phyloP scores from a whole-genome alignment of 2,329 filamentous ascomycete genomes.

The Fusarium longipes region DNA sequence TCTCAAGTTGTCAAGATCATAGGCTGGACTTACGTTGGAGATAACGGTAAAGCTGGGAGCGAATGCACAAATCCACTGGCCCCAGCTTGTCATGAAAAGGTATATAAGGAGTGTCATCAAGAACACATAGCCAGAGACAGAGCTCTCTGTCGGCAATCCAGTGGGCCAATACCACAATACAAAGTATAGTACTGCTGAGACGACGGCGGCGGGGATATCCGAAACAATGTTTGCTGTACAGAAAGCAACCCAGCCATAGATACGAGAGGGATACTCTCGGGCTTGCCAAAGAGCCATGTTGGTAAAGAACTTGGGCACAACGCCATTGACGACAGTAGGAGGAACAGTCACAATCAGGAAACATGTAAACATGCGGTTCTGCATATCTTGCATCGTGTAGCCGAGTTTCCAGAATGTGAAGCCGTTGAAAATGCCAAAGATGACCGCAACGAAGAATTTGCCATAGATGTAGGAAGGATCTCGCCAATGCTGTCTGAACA shows the following conservation, averaged over 20 bases:
- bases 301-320: conserved; percentile 81
- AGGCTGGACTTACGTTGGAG: conserved; percentile 63
- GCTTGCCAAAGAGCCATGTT: conserved; percentile 79
- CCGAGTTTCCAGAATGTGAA: conserved; percentile 81
- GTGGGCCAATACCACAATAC: conserved; percentile 81
- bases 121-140: conserved; percentile 78
- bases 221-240: conserved; percentile 77
- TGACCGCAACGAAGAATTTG: conserved; percentile 77
- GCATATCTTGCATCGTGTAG: conserved; percentile 73
- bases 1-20: not conserved
- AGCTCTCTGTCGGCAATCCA: conserved; percentile 73
- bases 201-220: conserved; percentile 77
- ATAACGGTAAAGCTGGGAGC: conserved; percentile 83
- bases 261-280: conserved; percentile 77
- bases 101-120: conserved; percentile 83
- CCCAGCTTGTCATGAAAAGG: conserved; percentile 80
- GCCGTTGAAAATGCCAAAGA: conserved; percentile 81
- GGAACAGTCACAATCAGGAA: conserved; percentile 73
- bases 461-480: conserved; percentile 81
- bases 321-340: conserved; percentile 76
- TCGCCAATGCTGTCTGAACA: conserved; percentile 80
- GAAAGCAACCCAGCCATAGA: conserved; percentile 83
- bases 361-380: conserved; percentile 80
- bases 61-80: conserved; percentile 87
- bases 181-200: conserved; percentile 75